A percentile compares a stretch with the other conserved stretches of the same genome.
These are phyloP conservation scores for Kalmanozyma brasiliensis DNA, from an alignment of 1,284 basidiomycete genomes.

Conservation along the genomic window DNA sequence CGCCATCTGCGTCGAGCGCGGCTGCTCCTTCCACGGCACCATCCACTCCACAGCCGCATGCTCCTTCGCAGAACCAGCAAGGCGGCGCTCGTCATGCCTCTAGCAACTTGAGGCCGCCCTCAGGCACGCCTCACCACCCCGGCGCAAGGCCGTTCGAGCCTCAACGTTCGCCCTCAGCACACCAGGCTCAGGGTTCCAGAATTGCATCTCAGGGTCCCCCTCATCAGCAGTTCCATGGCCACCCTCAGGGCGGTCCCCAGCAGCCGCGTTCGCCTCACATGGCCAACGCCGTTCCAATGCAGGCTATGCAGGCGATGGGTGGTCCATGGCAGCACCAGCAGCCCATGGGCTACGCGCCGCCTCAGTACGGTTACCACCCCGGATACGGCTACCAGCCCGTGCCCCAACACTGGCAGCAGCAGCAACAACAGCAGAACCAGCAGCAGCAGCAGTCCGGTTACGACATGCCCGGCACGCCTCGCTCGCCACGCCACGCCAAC, in stretches of 20 bases:
- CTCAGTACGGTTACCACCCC: slow-evolving; percentile 55
- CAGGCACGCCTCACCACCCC: slow-evolving; percentile 44
- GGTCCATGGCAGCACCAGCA: slow-evolving; percentile 54
- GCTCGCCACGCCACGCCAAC: slow-evolving; percentile 59
- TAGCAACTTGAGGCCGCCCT: slow-evolving; percentile 52
- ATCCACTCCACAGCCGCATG: slow-evolving; percentile 28
- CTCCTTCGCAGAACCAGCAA: slow-evolving; percentile 17
- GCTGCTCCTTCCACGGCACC: slow-evolving; percentile 36
- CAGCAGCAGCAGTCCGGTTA: slow-evolving; percentile 32
- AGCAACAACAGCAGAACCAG: slow-evolving; percentile 18
- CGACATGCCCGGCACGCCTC: slow-evolving; percentile 56
- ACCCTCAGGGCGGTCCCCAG: slow-evolving; percentile 47
- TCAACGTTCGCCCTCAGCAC: slow-evolving; percentile 50
- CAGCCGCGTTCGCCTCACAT: slow-evolving; percentile 61
- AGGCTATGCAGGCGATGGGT: slow-evolving; percentile 56
- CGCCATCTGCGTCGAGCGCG: slow-evolving; percentile 43
- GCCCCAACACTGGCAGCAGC: slow-evolving; percentile 50
- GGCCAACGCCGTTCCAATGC: slow-evolving; percentile 54
- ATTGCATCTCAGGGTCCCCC: slow-evolving; percentile 39
- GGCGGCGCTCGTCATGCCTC: slow-evolving; percentile 43
- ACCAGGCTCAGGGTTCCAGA: slow-evolving; percentile 38
- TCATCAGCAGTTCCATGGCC: slow-evolving; percentile 49
- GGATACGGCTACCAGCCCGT: slow-evolving; percentile 57
- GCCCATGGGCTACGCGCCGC: slow-evolving; percentile 48
- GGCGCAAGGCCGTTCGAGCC: slow-evolving; percentile 54